Conservation (phyloP, 768 basidiomycete genomes). For the Terana coerulea region DNA sequence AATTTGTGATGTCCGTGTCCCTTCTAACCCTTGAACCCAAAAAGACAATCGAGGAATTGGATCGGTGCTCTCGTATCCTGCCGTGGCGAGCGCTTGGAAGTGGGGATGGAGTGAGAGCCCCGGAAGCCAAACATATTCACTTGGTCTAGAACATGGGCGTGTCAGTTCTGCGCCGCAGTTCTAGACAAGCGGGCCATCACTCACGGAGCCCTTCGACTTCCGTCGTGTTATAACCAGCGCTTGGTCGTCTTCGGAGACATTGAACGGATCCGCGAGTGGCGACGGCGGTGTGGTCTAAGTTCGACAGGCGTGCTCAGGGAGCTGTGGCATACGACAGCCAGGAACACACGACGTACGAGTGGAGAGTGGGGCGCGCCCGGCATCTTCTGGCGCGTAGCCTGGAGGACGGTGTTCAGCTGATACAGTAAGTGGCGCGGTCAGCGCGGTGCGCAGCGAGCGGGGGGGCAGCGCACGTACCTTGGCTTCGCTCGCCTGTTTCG, state of each 20-base stretch:
- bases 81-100: no score
- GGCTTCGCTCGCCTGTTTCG: slow-evolving; percentile 25
- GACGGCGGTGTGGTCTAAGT: slow-evolving; percentile 2
- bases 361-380: slow-evolving; percentile 9
- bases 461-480: slow-evolving; percentile 17
- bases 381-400: slow-evolving; percentile 22
- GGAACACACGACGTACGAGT: not conserved
- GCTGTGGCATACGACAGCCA: not conserved
- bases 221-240: slow-evolving; percentile 22
- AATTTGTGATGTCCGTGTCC: no score
- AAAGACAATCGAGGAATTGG: no score
- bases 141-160: not conserved
- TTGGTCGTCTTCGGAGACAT: slow-evolving; percentile 22
- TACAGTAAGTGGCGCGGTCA: not conserved
- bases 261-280: slow-evolving; percentile 8
- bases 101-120: no score
- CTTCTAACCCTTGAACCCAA: no score
- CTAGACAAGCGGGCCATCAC: not conserved
- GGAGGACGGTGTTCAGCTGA: slow-evolving; percentile 24
- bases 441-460: slow-evolving; percentile 5
- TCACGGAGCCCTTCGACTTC: slow-evolving; percentile 14
- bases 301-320: not conserved
- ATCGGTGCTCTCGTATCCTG: no score
- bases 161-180: not conserved
- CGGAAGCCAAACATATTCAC: no score